These are phyloP conservation scores for Curvularia verruculosa DNA, from an alignment of 2,329 filamentous ascomycete genomes.

Conservation along the genomic window DNA sequence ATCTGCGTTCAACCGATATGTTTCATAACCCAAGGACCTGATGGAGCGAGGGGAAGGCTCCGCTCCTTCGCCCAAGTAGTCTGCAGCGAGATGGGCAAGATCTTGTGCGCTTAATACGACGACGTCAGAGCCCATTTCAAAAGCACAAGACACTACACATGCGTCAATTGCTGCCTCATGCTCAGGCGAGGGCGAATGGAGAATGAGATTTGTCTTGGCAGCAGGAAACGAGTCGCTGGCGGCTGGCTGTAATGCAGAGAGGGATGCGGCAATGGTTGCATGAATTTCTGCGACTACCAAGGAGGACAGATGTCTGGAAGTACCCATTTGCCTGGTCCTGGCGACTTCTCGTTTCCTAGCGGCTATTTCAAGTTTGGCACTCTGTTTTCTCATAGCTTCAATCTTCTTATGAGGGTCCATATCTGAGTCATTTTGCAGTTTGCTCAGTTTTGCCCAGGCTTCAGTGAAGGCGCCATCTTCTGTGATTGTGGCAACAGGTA, in stretches of 20 bases:
- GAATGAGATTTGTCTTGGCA: slow-evolving; percentile 62
- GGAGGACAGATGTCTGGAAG: slow-evolving; percentile 30
- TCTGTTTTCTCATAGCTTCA: slow-evolving; percentile 22
- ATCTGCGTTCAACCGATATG: slow-evolving; percentile 52
- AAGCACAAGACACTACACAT: slow-evolving; percentile 68
- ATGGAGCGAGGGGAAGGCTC: slow-evolving; percentile 56
- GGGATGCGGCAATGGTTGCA: slow-evolving; percentile 58
- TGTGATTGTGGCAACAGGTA: slow-evolving; percentile 1
- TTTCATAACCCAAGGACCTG: slow-evolving; percentile 61
- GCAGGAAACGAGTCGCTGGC: slow-evolving; percentile 54
- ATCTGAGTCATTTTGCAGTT: slow-evolving; percentile 17
- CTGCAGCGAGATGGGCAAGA: slow-evolving; percentile 70
- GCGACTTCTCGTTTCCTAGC: slow-evolving; percentile 23
- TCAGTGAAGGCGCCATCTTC: slow-evolving; percentile 11
- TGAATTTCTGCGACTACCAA: slow-evolving; percentile 53
- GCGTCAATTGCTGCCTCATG: slow-evolving; percentile 62
- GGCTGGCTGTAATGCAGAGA: slow-evolving; percentile 46
- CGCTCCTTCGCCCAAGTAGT: slow-evolving; percentile 70
- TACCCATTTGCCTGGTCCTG: slow-evolving; percentile 17
- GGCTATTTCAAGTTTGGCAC: slow-evolving; percentile 17
- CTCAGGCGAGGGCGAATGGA: slow-evolving; percentile 65
- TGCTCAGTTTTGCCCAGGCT: slow-evolving; percentile 16
- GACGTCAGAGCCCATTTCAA: slow-evolving; percentile 68
- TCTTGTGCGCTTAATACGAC: slow-evolving; percentile 72
- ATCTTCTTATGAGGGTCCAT: slow-evolving; percentile 13